A percentile compares a stretch with the other conserved stretches of the same genome.
Conservation (phyloP, 805 yeast species). For the Zygoascus tannicola region DNA sequence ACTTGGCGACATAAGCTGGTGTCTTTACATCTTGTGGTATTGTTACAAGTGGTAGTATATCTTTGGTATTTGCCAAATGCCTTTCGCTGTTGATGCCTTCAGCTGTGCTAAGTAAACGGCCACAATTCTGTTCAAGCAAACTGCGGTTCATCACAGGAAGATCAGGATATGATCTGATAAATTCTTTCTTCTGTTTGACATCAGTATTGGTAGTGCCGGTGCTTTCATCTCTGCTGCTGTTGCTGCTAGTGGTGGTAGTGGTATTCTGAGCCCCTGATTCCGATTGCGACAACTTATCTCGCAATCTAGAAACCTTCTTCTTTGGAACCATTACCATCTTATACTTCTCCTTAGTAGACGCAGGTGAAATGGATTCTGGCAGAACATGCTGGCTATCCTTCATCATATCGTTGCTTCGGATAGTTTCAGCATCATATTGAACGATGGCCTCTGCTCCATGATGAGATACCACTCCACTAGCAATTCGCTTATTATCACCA, state of each 20-base stretch:
- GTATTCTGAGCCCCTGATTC: neutral
- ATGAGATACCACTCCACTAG: neutral
- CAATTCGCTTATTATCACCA: neutral
- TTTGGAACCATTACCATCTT: conserved; percentile 32
- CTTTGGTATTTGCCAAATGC: neutral
- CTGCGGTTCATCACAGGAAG: neutral
- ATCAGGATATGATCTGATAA: neutral
- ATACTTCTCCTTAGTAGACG: conserved; percentile 80
- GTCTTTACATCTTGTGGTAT: neutral
- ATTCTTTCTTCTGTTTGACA: neutral
- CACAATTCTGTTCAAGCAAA: neutral
- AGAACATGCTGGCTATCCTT: conserved; percentile 39
- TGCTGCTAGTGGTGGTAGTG: neutral
- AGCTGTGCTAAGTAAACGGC: neutral
- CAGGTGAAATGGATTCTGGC: conserved; percentile 88
- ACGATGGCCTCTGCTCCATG: neutral
- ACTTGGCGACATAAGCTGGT: conserved; percentile 62
- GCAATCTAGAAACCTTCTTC: neutral
- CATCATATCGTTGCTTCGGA: neutral
- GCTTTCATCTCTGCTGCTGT: neutral
- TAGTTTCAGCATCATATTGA: neutral
- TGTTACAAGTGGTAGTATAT: neutral
- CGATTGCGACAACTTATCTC: neutral
- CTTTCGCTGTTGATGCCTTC: neutral
- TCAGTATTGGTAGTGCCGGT: neutral